A percentile compares a stretch with the other conserved stretches of the same genome.
Evolutionary conservation across 2,329 filamentous ascomycete genomes (phyloP).

Genomic region (Chaetomiaceae sp.): DNA sequence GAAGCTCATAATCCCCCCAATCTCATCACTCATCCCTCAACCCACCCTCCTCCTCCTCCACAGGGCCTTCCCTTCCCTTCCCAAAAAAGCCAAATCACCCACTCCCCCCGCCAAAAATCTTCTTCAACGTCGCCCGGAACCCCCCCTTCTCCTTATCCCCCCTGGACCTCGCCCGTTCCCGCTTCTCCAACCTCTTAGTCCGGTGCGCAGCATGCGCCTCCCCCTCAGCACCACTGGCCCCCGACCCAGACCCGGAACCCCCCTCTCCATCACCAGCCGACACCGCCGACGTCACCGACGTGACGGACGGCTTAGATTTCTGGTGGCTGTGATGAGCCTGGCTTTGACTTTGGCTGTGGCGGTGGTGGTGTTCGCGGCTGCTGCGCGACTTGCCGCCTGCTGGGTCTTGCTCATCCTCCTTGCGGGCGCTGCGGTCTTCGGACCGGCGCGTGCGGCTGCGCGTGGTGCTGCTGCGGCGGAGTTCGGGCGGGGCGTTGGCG

Average conservation of each 20-base stretch:
- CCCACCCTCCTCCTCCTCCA: not conserved
- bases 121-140: slow-evolving; percentile 25
- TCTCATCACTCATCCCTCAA: slow-evolving; percentile 8
- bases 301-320: not conserved
- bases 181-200: slow-evolving; percentile 24
- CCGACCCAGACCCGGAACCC: slow-evolving; percentile 6
- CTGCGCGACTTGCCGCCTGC: too few species aligned
- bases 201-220: slow-evolving; percentile 21
- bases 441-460: slow-evolving; percentile 18
- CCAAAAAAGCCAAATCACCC: too few species aligned
- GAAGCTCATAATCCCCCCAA: slow-evolving; percentile 1
- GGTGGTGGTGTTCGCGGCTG: too few species aligned
- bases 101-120: slow-evolving; percentile 23
- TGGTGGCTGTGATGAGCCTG: slow-evolving; percentile 4
- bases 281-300: slow-evolving; percentile 2
- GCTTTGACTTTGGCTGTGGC: too few species aligned
- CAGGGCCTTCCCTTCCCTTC: too few species aligned
- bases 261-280: slow-evolving; percentile 9
- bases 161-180: slow-evolving; percentile 21
- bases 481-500: slow-evolving; percentile 16
- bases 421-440: slow-evolving; percentile 15
- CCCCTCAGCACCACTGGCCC: slow-evolving; percentile 11
- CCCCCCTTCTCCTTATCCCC: slow-evolving; percentile 23
- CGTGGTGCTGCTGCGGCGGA: slow-evolving; percentile 19
- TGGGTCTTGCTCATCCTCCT: too few species aligned